Evolutionary conservation across 2,329 filamentous ascomycete species (phyloP).

Genomic region (Mollisiaceae sp.): DNA sequence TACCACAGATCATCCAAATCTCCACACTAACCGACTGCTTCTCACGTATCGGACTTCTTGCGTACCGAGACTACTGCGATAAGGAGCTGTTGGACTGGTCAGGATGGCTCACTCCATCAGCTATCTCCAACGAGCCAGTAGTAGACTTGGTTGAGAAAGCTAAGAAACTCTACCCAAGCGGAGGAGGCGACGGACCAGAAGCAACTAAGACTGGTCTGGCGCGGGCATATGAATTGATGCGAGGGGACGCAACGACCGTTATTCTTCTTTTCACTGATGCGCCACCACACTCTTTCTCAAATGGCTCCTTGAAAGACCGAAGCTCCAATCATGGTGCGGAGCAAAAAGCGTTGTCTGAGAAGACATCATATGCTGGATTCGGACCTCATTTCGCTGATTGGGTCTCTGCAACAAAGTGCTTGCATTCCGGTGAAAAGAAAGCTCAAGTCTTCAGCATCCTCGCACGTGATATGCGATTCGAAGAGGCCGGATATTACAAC

Average conservation of each 20-base stretch:
- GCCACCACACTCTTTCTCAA: conserved; percentile 26
- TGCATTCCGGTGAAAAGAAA: conserved; percentile 23
- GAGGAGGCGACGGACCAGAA: conserved; percentile 28
- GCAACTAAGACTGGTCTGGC: conserved; percentile 32
- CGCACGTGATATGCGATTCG: conserved; percentile 10
- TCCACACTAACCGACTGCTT: conserved; percentile 29
- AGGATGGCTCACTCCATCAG: conserved; percentile 22
- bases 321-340: conserved; percentile 25
- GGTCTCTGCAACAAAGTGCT: conserved; percentile 21
- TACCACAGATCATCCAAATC: conserved; percentile 27
- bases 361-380: conserved; percentile 24
- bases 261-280: conserved; percentile 31
- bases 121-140: neutral
- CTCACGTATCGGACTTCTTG: conserved; percentile 25
- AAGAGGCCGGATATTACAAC: conserved; percentile 27
- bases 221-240: conserved; percentile 31
- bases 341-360: conserved; percentile 15
- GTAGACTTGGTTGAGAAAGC: conserved; percentile 21
- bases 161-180: conserved; percentile 15
- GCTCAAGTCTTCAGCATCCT: conserved; percentile 29
- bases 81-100: conserved; percentile 25
- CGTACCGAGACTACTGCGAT: conserved; percentile 28
- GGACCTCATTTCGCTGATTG: conserved; percentile 27
- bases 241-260: conserved; percentile 28
- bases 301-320: conserved; percentile 17